Conservation (phyloP, 805 yeast genomes). For the Millerago galiae region DNA sequence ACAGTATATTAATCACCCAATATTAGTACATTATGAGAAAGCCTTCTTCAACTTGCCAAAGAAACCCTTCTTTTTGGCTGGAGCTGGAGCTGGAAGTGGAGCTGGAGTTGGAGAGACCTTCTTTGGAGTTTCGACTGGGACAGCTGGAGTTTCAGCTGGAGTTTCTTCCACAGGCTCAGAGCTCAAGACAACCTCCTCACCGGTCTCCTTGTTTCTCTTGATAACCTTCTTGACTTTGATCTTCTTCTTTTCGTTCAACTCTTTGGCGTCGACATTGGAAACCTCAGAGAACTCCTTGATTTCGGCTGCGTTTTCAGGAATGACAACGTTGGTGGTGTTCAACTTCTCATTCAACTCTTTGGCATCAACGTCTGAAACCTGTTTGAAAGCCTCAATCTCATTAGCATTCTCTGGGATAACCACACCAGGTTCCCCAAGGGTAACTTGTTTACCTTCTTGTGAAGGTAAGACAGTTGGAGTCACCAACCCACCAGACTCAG, state of each 20-base stretch:
- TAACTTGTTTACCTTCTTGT: conserved; percentile 30
- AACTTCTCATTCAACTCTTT: conserved; percentile 47
- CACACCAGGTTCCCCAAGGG: conserved; percentile 70
- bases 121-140: conserved; percentile 1
- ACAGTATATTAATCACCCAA: not conserved
- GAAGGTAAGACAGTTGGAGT: conserved; percentile 35
- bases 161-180: conserved; percentile 23
- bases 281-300: not conserved
- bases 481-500: conserved; percentile 42
- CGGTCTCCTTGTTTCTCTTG: conserved; percentile 34
- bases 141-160: conserved; percentile 11
- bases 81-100: conserved; percentile 3
- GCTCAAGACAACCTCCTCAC: conserved; percentile 32
- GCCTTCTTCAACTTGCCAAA: conserved; percentile 18
- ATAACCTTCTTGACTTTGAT: conserved; percentile 32
- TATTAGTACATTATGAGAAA: conserved; percentile 7
- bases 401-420: conserved; percentile 51
- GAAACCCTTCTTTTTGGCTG: conserved; percentile 20
- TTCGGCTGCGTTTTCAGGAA: conserved; percentile 6
- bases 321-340: not conserved
- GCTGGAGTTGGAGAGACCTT: conserved; percentile 1
- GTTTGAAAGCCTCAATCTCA: conserved; percentile 58
- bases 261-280: conserved; percentile 13
- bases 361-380: conserved; percentile 50
- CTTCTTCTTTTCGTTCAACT: conserved; percentile 21